phyloP scores from a whole-genome alignment of 2,329 filamentous ascomycete species.

The Aspergillus caelatus region DNA sequence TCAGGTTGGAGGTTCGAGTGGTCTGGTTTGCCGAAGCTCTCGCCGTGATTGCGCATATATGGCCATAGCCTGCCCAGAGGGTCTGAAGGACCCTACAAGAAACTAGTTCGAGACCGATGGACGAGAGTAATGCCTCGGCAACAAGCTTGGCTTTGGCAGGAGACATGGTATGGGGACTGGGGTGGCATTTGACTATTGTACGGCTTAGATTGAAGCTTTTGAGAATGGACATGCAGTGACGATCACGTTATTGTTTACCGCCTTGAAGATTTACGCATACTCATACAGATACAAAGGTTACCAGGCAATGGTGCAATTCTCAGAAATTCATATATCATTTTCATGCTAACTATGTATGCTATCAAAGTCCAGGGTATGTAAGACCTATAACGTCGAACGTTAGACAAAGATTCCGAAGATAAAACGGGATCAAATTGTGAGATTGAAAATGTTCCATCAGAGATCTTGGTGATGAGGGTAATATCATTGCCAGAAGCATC shows the following conservation, averaged over 20 bases:
- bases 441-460: conserved; percentile 52
- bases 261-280: background rate
- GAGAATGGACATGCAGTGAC: background rate
- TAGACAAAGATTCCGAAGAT: conserved; percentile 24
- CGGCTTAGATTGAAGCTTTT: background rate
- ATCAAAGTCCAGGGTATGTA: background rate
- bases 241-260: background rate
- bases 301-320: background rate
- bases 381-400: conserved; percentile 17
- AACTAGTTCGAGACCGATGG: conserved; percentile 25
- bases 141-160: background rate
- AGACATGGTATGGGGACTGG: background rate
- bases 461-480: conserved; percentile 68
- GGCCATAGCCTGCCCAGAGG: conserved; percentile 53
- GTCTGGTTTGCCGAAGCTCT: conserved; percentile 28
- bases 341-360: conserved; percentile 3
- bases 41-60: conserved; percentile 60
- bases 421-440: conserved; percentile 20
- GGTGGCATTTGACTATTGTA: background rate
- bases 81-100: conserved; percentile 42
- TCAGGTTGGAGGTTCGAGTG: background rate
- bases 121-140: background rate
- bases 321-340: background rate
- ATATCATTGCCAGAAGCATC: conserved; percentile 63
- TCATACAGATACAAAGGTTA: background rate